These are phyloP conservation scores for Eucalyptus curtisii DNA, from an alignment of 345 rosid species.

Conservation along the genomic window DNA sequence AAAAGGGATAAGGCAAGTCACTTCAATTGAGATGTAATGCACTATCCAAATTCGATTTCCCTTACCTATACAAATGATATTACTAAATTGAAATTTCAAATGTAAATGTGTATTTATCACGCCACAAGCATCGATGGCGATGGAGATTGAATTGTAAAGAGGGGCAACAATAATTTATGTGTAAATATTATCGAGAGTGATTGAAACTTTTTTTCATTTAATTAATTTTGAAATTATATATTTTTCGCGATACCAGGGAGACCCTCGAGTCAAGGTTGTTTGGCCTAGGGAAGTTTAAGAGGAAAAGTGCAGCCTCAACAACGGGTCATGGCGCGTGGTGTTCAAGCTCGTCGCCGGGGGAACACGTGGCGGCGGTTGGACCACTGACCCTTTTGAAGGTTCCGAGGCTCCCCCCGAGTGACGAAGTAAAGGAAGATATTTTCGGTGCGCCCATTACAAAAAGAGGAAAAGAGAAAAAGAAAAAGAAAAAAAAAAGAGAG, in stretches of 20 bases:
- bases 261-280: too few species aligned
- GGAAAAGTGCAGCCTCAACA: background rate
- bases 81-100: background rate
- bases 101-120: accelerated
- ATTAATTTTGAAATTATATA: too few species aligned
- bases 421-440: background rate
- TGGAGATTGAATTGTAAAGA: too few species aligned
- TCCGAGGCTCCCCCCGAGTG: background rate
- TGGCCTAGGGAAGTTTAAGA: too few species aligned
- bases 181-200: too few species aligned
- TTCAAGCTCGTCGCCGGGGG: background rate
- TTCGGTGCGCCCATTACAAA: background rate
- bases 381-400: background rate
- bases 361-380: background rate
- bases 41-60: background rate
- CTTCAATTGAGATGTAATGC: background rate
- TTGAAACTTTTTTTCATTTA: too few species aligned
- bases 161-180: too few species aligned
- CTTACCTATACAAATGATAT: background rate
- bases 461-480: background rate
- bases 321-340: background rate
- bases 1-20: background rate
- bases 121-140: background rate
- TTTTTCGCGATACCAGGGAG: too few species aligned
- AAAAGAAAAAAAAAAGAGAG: background rate